A percentile compares a stretch with the other conserved stretches of the same genome.
Evolutionary conservation across 306 rosid genomes (phyloP).

Genomic region (Herpetospermum pedunculosum): DNA sequence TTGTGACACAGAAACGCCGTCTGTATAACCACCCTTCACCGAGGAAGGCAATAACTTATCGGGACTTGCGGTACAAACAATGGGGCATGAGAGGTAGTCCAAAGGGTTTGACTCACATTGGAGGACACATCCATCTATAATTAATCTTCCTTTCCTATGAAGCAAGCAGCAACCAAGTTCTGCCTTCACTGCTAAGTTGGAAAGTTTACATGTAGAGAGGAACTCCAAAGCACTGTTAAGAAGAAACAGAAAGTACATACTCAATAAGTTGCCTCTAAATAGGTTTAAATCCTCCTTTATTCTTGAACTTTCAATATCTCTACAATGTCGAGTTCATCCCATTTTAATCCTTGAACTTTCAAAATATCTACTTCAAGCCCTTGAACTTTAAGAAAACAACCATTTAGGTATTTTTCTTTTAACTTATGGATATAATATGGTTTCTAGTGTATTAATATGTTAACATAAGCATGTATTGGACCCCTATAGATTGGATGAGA

Average conservation of each 20-base stretch:
- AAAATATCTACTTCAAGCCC: not conserved
- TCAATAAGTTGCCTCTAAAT: not conserved
- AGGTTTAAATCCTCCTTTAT: not conserved
- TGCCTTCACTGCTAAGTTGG: constrained; percentile 79
- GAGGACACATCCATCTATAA: constrained; percentile 70
- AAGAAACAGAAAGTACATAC: constrained; percentile 15
- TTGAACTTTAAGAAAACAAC: not conserved
- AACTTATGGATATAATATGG: not conserved
- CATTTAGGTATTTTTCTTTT: not conserved
- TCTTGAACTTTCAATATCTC: not conserved
- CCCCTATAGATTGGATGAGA: not conserved
- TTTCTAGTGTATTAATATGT: not conserved
- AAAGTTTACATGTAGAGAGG: constrained; percentile 75
- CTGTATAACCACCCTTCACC: constrained; percentile 23
- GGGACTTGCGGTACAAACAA: constrained; percentile 58
- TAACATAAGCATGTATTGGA: not conserved
- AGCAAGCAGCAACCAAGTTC: constrained; percentile 95
- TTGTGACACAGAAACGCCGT: constrained; percentile 75
- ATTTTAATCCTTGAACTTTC: not conserved
- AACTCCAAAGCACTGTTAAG: constrained; percentile 81
- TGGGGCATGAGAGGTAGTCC: constrained; percentile 80
- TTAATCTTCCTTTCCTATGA: constrained; percentile 83
- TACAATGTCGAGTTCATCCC: not conserved
- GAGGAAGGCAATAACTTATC: constrained; percentile 30
- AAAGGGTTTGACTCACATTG: constrained; percentile 82